Base-by-base conservation (phyloP, 106 monocot genomes). In the Allium cepa region DNA sequence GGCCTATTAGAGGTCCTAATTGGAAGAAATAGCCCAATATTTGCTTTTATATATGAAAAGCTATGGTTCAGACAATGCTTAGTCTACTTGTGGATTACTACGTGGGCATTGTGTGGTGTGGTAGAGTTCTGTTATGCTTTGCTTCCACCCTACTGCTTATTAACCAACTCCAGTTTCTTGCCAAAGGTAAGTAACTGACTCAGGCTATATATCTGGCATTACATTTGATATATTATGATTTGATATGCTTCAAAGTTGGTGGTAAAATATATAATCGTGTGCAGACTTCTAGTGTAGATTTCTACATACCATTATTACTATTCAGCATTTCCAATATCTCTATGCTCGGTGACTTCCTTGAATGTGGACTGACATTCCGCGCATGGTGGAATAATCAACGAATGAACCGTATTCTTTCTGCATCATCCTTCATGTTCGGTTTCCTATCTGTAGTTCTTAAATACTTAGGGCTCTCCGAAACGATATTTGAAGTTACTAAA, bases 361-460 rank as follows among this genome's bases (percentile, higher is more conserved):
- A 62, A 0, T 84, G 71, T 46, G 79, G 81, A 0, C 63, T 77
- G 59, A 76, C 84, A 0, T 0, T 65, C 8, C 78, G 79, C 0
- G 49, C 76, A 15, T 88, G 84, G 79, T 88, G 84, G 84, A 88
- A 88, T 84, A 84, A 84, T 74, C 76, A 81, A 13, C 46, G 79
- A 15, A 88, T 88, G 88, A 55, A 48, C 46, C 16, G 78, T 55
- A 81, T 88, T 56, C 7, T 2, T 28, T 55, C 70, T 5, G 2
- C 59, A 0, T 76, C 81, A 10, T 46, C 84, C 0, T 84, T 71
- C 63, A 71, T 88, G 46, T 50, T 84, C 26, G 88, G 79, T 18
- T 59, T 84, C 36, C 61, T 82, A 53, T 52, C 63, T 9, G 88
- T 73, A 17, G 10, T 81, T 49, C 66, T 81, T 53, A 84, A 84